phyloP scores from a whole-genome alignment of 768 basidiomycete species.

The Termitomyces sp. region DNA sequence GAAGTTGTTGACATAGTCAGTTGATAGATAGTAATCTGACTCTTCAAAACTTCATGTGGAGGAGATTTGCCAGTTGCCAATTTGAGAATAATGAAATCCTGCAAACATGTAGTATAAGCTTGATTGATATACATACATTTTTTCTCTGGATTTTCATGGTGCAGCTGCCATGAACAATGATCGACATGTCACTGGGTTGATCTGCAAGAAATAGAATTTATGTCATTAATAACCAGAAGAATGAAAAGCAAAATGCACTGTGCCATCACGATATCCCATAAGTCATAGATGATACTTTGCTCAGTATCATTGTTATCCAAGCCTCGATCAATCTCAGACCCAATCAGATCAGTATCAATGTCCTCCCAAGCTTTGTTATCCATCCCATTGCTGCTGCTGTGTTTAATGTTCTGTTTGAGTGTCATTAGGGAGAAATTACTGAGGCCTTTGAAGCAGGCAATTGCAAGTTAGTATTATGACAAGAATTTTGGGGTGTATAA shows the following conservation, averaged over 20 bases:
- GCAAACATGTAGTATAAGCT: too few relatives aligned
- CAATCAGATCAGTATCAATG: not conserved
- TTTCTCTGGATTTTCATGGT: not conserved
- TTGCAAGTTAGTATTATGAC: not conserved
- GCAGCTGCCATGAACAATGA: not conserved
- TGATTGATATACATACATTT: too few relatives aligned
- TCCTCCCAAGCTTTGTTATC: not conserved
- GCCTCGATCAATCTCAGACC: not conserved
- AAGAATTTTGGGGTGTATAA: not conserved
- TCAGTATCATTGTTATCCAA: not conserved
- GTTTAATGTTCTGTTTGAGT: not conserved
- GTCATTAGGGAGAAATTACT: not conserved
- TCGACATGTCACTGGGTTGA: not conserved
- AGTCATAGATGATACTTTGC: not conserved
- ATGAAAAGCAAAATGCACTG: not conserved
- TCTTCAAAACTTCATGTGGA: slow-evolving; percentile 17
- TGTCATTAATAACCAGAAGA: not conserved
- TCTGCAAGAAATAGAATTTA: not conserved
- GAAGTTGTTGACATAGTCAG: slow-evolving; percentile 26
- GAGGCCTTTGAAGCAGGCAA: not conserved
- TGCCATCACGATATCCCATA: not conserved
- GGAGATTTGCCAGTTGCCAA: slow-evolving; percentile 20
- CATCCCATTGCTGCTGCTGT: not conserved
- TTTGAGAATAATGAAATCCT: too few relatives aligned
- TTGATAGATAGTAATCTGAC: slow-evolving; percentile 27